Conservation (phyloP, 1,284 basidiomycete genomes). For the Melampsora occidentalis region DNA sequence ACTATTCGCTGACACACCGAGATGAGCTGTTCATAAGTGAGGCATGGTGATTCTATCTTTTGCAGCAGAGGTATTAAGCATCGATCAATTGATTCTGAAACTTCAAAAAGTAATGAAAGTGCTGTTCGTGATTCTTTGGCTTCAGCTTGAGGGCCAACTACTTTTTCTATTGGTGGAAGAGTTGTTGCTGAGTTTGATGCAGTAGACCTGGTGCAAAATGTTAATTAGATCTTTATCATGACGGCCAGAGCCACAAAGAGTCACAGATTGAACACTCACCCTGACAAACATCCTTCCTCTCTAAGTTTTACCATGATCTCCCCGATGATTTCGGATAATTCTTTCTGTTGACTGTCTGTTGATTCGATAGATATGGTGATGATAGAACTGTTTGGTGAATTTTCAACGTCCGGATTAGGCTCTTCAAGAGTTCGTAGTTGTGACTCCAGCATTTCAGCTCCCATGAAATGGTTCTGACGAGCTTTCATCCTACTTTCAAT, state of each 20-base stretch:
- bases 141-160: slow-evolving; percentile 1
- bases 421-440: slow-evolving; percentile 37
- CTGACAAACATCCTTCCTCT: neutral
- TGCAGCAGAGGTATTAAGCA: slow-evolving; percentile 56
- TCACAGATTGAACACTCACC: neutral
- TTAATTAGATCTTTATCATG: neutral
- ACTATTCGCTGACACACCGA: slow-evolving; percentile 62
- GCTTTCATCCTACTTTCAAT: slow-evolving; percentile 27
- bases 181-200: neutral
- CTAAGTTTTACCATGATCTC: neutral
- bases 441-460: slow-evolving; percentile 13
- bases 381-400: slow-evolving; percentile 13
- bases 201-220: neutral
- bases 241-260: neutral
- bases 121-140: neutral
- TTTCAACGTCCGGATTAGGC: slow-evolving; percentile 28
- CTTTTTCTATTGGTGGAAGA: slow-evolving; percentile 10
- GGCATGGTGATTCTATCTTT: slow-evolving; percentile 53
- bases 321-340: neutral
- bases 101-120: slow-evolving; percentile 37
- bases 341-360: neutral
- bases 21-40: slow-evolving; percentile 64
- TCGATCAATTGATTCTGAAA: slow-evolving; percentile 29
- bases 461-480: slow-evolving; percentile 40
- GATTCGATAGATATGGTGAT: slow-evolving; percentile 15